phyloP scores from a whole-genome alignment of 2,329 filamentous ascomycete species.

The Ophiocordyceps camponoti-leonardi region DNA sequence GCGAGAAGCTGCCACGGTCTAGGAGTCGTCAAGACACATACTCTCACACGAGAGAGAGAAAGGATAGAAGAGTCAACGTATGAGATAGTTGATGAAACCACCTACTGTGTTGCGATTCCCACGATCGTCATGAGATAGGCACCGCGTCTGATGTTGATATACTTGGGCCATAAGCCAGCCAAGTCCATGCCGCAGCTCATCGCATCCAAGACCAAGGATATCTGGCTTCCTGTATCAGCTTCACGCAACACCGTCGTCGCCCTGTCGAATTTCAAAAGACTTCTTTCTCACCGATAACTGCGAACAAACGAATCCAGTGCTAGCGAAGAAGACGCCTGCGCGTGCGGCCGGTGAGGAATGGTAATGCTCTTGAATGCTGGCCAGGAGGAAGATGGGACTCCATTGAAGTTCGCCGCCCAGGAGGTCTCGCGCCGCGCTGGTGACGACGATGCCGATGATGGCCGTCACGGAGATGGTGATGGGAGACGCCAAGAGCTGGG shows the following conservation, averaged over 20 bases:
- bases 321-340: conserved; percentile 10
- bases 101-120: conserved; percentile 13
- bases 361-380: conserved; percentile 11
- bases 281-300: conserved; percentile 9
- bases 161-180: conserved; percentile 30
- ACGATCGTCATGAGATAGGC: conserved; percentile 28
- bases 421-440: conserved; percentile 7
- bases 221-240: conserved; percentile 1
- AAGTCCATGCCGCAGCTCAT: conserved; percentile 37
- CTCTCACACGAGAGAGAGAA: neutral
- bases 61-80: neutral
- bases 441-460: conserved; percentile 10
- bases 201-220: conserved; percentile 22
- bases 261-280: neutral
- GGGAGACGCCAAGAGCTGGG: conserved; percentile 8
- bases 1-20: conserved; percentile 13
- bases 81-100: neutral
- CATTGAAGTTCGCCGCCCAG: conserved; percentile 9
- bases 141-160: conserved; percentile 38
- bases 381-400: conserved; percentile 9
- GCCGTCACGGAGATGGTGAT: conserved; percentile 11
- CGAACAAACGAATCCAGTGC: conserved; percentile 8
- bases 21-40: neutral
- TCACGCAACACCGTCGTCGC: neutral
- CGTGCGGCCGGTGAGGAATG: conserved; percentile 7